phyloP scores from a whole-genome alignment of 176 grass and related monocot genomes.

The Themeda triandra region DNA sequence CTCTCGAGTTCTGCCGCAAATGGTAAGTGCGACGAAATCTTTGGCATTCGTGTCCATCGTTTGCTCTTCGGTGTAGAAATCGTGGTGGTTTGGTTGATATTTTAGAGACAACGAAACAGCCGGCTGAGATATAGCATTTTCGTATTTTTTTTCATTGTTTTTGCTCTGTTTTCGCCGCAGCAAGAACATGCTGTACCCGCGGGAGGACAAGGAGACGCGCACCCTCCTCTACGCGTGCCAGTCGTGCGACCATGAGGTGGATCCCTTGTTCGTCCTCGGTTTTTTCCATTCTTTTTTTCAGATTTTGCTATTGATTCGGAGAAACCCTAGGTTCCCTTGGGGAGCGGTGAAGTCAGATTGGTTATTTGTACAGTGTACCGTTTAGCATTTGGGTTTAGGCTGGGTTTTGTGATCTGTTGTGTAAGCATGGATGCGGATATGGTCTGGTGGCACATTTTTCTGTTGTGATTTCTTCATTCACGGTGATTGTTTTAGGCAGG shows the following conservation, averaged over 20 bases:
- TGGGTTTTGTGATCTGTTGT: conserved; percentile 26
- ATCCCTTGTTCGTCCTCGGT: background rate
- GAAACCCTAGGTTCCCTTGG: conserved; percentile 28
- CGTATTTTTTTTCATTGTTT: background rate
- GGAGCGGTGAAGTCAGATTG: background rate
- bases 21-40: conserved; percentile 35
- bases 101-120: too few species aligned
- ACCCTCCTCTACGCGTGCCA: conserved; percentile 70
- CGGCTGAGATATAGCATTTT: too few species aligned
- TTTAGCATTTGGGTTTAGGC: background rate
- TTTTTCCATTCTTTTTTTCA: background rate
- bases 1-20: conserved; percentile 66
- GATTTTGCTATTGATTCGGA: conserved; percentile 10
- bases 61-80: background rate
- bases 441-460: conserved; percentile 11
- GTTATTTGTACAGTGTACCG: background rate
- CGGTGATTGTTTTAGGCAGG: background rate
- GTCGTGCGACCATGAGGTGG: conserved; percentile 66
- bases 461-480: background rate
- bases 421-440: background rate
- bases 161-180: conserved; percentile 27
- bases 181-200: conserved; percentile 91
- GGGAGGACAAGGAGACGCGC: conserved; percentile 72
- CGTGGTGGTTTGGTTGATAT: background rate
- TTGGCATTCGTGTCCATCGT: background rate